phyloP scores from a whole-genome alignment of 805 yeast genomes.

The Wickerhamiella vanderwaltii region DNA sequence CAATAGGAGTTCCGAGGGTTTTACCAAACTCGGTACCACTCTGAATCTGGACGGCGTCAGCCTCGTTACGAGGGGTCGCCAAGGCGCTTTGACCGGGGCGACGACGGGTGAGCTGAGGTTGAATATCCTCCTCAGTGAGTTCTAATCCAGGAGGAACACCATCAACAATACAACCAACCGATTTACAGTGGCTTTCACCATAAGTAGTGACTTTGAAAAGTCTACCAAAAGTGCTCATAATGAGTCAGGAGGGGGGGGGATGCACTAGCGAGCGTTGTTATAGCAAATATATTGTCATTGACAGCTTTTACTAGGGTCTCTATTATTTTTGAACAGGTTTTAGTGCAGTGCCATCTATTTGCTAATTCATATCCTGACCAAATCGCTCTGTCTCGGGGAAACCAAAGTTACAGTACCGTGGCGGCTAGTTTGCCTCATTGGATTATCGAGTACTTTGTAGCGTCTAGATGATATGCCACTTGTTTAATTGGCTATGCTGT shows the following conservation, averaged over 20 bases:
- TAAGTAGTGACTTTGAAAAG: slow-evolving; percentile 73
- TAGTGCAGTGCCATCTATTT: too few species aligned
- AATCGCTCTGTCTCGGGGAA: too few species aligned
- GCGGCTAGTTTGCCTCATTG: too few species aligned
- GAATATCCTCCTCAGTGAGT: slow-evolving; percentile 75
- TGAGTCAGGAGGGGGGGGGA: background rate
- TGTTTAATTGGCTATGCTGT: too few species aligned
- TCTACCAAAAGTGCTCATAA: slow-evolving; percentile 65
- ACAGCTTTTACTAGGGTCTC: too few species aligned
- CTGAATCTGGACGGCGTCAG: slow-evolving; percentile 85
- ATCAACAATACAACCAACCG: slow-evolving; percentile 96
- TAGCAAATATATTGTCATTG: too few species aligned
- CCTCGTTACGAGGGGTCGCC: slow-evolving; percentile 91
- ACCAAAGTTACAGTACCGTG: too few species aligned
- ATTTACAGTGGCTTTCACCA: slow-evolving; percentile 95
- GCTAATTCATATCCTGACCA: too few species aligned
- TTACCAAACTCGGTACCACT: slow-evolving; percentile 86
- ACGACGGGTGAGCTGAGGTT: slow-evolving; percentile 91
- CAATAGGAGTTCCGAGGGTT: slow-evolving; percentile 91
- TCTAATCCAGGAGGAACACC: slow-evolving; percentile 95
- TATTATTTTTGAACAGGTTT: too few species aligned
- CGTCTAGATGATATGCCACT: too few species aligned
- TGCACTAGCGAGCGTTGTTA: background rate
- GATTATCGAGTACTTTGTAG: too few species aligned
- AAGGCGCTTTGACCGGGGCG: slow-evolving; percentile 93